Percentiles rank a stretch among this genome's conserved stretches.
Conservation (phyloP, 176 grass and related monocot species). For the Ensete ventricosum region DNA sequence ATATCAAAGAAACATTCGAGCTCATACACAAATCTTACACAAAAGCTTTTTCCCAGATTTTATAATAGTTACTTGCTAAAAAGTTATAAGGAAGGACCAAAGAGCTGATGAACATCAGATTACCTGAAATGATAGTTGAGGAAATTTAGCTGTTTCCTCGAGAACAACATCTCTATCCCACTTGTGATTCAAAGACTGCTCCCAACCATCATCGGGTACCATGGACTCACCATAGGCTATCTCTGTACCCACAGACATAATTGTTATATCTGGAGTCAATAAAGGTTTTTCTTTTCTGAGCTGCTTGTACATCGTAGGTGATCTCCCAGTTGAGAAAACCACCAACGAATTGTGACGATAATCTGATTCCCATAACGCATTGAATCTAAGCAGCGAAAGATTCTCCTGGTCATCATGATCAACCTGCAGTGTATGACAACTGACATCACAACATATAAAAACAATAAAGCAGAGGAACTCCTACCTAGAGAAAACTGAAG, state of each 20-base stretch:
- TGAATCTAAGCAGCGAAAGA: constrained; percentile 57
- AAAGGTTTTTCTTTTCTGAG: constrained; percentile 64
- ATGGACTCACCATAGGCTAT: constrained; percentile 83
- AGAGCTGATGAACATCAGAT: constrained; percentile 11
- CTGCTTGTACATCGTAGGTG: constrained; percentile 50
- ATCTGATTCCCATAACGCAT: constrained; percentile 58
- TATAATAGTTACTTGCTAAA: background rate
- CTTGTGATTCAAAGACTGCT: constrained; percentile 50
- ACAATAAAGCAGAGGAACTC: background rate
- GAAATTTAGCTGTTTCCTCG: constrained; percentile 62
- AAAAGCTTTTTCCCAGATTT: background rate
- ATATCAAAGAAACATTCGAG: background rate
- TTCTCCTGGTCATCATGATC: constrained; percentile 69
- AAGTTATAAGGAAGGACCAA: constrained; percentile 5
- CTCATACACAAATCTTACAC: background rate
- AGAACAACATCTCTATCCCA: constrained; percentile 79
- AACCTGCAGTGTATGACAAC: constrained; percentile 31
- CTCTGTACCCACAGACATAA: constrained; percentile 89
- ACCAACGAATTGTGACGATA: constrained; percentile 66
- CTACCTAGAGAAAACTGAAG: background rate
- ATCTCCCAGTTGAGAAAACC: constrained; percentile 82
- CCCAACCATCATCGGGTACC: constrained; percentile 78
- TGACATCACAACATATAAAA: background rate
- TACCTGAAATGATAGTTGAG: constrained; percentile 71
- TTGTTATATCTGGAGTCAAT: constrained; percentile 76